Percentiles rank a stretch among this genome's conserved stretches.
These are phyloP conservation scores for Fusarium nygamai DNA, from an alignment of 2,329 filamentous ascomycete genomes.

Conservation along the genomic window DNA sequence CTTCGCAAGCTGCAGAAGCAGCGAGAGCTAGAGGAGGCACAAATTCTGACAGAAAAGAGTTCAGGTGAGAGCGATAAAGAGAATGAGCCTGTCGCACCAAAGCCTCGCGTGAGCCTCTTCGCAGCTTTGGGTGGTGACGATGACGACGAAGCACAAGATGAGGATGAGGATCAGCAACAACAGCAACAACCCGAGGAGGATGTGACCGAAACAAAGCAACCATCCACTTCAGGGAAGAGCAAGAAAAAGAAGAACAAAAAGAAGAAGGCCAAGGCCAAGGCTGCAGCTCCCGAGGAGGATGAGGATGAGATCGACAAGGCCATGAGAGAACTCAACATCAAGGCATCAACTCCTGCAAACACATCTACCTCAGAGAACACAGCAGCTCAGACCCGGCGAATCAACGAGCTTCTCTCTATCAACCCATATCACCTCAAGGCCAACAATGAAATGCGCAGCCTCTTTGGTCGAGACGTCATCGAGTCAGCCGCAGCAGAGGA, in stretches of 20 bases:
- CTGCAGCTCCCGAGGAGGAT: constrained; percentile 42
- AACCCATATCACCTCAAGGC: constrained; percentile 81
- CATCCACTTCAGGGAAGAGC: constrained; percentile 45
- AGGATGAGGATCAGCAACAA: constrained; percentile 44
- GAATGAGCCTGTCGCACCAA: constrained; percentile 45
- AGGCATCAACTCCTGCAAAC: constrained; percentile 16
- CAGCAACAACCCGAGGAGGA: constrained; percentile 20
- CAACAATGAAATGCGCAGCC: constrained; percentile 84
- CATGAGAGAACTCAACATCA: constrained; percentile 59
- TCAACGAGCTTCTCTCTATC: constrained; percentile 58
- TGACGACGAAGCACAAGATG: constrained; percentile 53
- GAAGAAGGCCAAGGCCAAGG: constrained; percentile 46
- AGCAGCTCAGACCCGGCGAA: constrained; percentile 35
- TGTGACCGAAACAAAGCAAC: constrained; percentile 28
- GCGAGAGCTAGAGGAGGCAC: constrained; percentile 53
- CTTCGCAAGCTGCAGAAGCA: constrained; percentile 63
- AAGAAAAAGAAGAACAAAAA: constrained; percentile 54
- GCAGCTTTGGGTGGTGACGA: constrained; percentile 61
- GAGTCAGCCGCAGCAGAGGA: constrained; percentile 63
- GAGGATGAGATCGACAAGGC: constrained; percentile 67
- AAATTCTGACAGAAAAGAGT: constrained; percentile 18
- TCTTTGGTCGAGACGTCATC: constrained; percentile 68
- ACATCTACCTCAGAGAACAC: background rate
- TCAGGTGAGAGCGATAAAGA: constrained; percentile 46
- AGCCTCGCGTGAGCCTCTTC: constrained; percentile 59